Percentiles rank a stretch among this genome's conserved stretches.
phyloP scores from a whole-genome alignment of 2,329 filamentous ascomycete species.

The Elsinoe fawcettii region DNA sequence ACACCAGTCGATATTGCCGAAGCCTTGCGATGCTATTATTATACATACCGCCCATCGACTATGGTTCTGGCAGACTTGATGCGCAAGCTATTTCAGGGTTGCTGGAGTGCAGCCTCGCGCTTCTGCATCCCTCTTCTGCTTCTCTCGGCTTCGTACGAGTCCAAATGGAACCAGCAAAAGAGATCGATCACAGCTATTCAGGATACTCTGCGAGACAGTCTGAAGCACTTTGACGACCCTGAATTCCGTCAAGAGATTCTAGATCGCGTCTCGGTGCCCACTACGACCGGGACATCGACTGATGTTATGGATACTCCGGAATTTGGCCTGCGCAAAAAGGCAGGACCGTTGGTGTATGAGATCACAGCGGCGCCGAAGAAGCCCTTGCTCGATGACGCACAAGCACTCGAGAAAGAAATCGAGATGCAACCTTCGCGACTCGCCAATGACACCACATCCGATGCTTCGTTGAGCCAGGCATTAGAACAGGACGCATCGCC shows the following conservation, averaged over 20 bases:
- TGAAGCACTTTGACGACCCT: background rate
- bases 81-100: background rate
- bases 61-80: background rate
- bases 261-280: background rate
- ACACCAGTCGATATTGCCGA: background rate
- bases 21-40: slow-evolving; percentile 7
- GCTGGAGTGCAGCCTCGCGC: background rate
- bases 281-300: background rate
- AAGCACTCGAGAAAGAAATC: background rate
- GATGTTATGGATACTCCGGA: background rate
- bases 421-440: background rate
- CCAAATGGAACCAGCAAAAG: slow-evolving; percentile 8
- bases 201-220: background rate
- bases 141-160: slow-evolving; percentile 2
- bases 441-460: background rate
- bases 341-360: background rate
- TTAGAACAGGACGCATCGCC: background rate
- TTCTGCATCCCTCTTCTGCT: slow-evolving; percentile 4
- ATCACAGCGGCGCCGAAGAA: background rate
- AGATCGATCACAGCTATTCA: background rate
- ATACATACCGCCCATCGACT: slow-evolving; percentile 2
- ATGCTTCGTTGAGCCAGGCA: background rate
- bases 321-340: background rate
- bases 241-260: background rate
- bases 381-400: background rate